Base-by-base conservation (phyloP, 345 rosid genomes). In the Ricinus communis region DNA sequence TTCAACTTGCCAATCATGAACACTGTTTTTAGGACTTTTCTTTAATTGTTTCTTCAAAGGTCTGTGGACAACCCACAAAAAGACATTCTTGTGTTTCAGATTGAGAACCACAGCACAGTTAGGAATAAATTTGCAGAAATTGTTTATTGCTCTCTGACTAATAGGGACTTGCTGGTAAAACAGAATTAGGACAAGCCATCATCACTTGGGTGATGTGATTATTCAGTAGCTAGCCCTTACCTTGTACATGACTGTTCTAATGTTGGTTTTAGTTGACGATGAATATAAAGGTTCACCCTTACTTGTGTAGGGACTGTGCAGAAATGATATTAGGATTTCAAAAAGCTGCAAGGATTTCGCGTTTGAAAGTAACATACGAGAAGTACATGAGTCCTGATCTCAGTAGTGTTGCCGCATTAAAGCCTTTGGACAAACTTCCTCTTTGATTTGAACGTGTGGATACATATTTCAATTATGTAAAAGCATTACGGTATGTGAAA, bases 251-350 rank as follows among this genome's bases (percentile, higher is more conserved):
- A 33, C 38, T 2, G 38, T 33, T 33, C 38, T 33, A 33, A 33
- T 2, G 38, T 33, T 33, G 38, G 38, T 33, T 33, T n/a, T 33
- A 33, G 38, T 33, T 33, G 38, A 11, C n/a, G 62, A 53, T 16
- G 60, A 51, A 51, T 30, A 45, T 13, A 16, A 45, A 40, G 0
- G 66, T 63, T 58, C 11, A 16, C 25, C 12, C 6, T 46, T 62
- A 16, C 49, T 28, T 62, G 24, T 68, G 51, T 82, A 92, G 99
- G 88, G 93, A 87, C 9, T 95, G 96, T 68, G 91, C 93, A 0
- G 89, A 87, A 78, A 87, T 85, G 97, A 86, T 95, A 41, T 68
- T 95, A 70, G 80, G 77, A 73, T 81, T 90, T 81, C 99, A 92
- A 6, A 85, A 84, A 64, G 85, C 84, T 57, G 98, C 97, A 47